phyloP scores from a whole-genome alignment of 306 rosid species.

The Purshia tridentata region DNA sequence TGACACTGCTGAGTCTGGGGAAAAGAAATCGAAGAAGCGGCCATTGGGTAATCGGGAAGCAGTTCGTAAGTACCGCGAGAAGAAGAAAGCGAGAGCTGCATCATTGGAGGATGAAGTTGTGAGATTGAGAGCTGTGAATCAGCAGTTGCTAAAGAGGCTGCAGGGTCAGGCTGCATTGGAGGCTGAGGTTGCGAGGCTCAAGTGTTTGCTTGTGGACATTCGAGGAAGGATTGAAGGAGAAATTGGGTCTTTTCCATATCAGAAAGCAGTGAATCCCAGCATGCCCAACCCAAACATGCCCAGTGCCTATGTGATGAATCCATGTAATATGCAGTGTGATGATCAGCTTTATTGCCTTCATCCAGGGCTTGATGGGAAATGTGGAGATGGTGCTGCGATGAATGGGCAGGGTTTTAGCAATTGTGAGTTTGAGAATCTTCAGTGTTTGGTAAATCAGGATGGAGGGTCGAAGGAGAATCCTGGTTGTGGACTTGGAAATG shows the following conservation, averaged over 20 bases:
- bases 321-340: conserved; percentile 81
- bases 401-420: conserved; percentile 53
- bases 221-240: conserved; percentile 98
- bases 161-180: conserved; percentile 87
- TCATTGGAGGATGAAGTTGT: conserved; percentile 90
- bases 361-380: conserved; percentile 55
- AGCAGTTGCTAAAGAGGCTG: conserved; percentile 81
- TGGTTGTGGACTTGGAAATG: conserved; percentile 55
- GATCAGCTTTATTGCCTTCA: conserved; percentile 75
- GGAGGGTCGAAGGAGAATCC: conserved; percentile 55
- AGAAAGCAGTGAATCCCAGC: conserved; percentile 52
- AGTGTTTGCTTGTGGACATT: conserved; percentile 95
- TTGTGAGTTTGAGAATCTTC: conserved; percentile 84
- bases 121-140: conserved; percentile 72
- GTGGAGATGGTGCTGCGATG: conserved; percentile 38
- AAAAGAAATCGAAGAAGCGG: conserved; percentile 68
- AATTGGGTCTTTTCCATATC: conserved; percentile 88
- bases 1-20: conserved; percentile 78
- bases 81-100: conserved; percentile 87
- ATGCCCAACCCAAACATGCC: conserved; percentile 33
- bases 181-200: conserved; percentile 86
- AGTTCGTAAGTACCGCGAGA: conserved; percentile 93
- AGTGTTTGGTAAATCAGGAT: conserved; percentile 65
- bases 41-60: conserved; percentile 85
- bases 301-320: conserved; percentile 65